Conservation (phyloP, 257 asterid species). For the Gentiana macrophylla region DNA sequence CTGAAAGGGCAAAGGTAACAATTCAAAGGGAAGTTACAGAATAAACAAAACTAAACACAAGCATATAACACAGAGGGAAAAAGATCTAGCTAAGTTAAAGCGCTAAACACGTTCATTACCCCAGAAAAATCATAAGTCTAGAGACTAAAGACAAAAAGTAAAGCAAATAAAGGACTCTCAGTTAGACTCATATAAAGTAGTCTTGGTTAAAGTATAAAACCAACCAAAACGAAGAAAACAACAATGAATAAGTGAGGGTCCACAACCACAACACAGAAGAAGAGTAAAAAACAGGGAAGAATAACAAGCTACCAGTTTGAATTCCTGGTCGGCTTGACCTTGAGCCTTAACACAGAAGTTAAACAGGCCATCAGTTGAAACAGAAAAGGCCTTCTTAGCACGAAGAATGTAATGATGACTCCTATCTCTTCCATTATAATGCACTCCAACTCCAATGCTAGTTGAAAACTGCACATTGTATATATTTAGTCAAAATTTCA, state of each 20-base stretch:
- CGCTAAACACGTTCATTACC: no score
- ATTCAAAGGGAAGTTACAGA: no score
- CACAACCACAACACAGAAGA: neutral
- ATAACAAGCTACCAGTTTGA: constrained; percentile 37
- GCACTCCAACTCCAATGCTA: constrained; percentile 55
- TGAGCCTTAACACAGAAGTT: constrained; percentile 65
- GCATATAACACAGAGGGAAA: no score
- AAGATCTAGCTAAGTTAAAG: no score
- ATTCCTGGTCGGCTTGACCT: constrained; percentile 42
- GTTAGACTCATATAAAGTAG: neutral
- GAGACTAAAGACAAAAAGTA: neutral
- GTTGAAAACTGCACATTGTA: constrained; percentile 35
- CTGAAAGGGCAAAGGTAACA: no score
- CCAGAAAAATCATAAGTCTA: no score
- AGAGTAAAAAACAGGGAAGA: neutral
- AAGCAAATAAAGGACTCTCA: neutral
- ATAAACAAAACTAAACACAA: no score
- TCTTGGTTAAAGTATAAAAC: neutral
- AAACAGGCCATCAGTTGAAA: constrained; percentile 37
- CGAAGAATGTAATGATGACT: constrained; percentile 49
- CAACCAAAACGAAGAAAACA: neutral
- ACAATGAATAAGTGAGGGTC: neutral
- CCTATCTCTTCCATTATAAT: constrained; percentile 30
- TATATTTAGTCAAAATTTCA: constrained; percentile 7
- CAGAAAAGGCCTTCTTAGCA: constrained; percentile 59